These are phyloP conservation scores for Acrasis kona DNA, from an alignment of 78 protist species.

Conservation along the genomic window DNA sequence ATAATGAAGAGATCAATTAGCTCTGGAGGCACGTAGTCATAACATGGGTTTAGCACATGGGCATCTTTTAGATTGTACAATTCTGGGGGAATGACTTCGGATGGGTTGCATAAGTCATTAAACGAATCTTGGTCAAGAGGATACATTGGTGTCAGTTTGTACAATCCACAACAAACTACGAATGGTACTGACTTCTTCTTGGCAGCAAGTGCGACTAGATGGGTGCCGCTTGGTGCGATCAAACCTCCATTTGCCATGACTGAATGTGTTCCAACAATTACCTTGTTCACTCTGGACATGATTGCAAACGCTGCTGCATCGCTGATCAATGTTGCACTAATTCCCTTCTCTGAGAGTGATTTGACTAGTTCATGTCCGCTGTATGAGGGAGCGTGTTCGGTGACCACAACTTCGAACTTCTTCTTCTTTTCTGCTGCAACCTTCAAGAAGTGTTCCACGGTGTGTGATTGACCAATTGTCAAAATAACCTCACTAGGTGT, in stretches of 20 bases:
- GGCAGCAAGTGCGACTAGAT: conserved; percentile 82
- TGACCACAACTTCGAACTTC: background rate
- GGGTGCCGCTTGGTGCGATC: conserved; percentile 70
- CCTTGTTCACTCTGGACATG: conserved; percentile 90
- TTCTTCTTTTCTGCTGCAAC: background rate
- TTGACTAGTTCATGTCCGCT: background rate
- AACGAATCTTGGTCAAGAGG: conserved; percentile 69
- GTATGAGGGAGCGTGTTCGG: background rate
- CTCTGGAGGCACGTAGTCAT: conserved; percentile 88
- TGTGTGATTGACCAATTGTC: background rate
- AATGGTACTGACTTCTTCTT: conserved; percentile 78
- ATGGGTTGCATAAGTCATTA: conserved; percentile 53
- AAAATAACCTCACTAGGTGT: background rate
- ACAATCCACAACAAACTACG: conserved; percentile 72
- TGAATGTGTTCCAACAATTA: conserved; percentile 25
- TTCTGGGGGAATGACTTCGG: conserved; percentile 26
- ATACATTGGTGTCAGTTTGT: conserved; percentile 69
- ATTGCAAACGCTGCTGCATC: conserved; percentile 11
- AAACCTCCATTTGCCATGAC: conserved; percentile 95
- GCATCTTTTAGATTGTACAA: background rate
- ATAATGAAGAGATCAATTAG: conserved; percentile 76
- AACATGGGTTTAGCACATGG: conserved; percentile 54
- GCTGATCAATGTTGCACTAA: background rate
- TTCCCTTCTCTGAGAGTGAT: background rate
- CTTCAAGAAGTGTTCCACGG: background rate